phyloP scores from a whole-genome alignment of 2,329 filamentous ascomycete species.

The Paracamarosporium sp. region DNA sequence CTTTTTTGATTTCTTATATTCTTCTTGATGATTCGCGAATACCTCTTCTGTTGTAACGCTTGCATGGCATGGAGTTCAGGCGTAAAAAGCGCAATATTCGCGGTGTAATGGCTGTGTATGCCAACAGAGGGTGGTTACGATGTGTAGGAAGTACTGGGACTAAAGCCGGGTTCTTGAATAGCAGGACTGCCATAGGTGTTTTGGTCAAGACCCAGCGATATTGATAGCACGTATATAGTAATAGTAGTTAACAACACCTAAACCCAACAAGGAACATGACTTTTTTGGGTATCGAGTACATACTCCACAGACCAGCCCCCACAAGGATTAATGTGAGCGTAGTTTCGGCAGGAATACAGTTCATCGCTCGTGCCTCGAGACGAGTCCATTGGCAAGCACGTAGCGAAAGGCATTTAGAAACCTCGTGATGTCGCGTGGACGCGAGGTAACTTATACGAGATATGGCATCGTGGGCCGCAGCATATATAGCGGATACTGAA shows the following conservation, averaged over 20 bases:
- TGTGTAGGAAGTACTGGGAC: constrained; percentile 4
- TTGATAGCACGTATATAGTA: constrained; percentile 23
- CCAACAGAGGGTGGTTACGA: constrained; percentile 3
- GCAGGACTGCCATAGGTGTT: constrained; percentile 4
- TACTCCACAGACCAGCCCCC: not conserved
- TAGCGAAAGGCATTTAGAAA: too few species aligned
- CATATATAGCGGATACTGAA: constrained; percentile 9
- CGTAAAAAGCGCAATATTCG: constrained; percentile 7
- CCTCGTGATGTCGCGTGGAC: not conserved
- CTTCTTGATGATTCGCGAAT: constrained; percentile 11
- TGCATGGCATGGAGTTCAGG: constrained; percentile 27
- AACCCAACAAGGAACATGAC: not conserved
- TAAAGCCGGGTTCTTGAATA: not conserved
- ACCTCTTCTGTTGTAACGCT: constrained; percentile 12
- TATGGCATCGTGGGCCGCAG: not conserved
- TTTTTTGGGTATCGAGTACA: not conserved
- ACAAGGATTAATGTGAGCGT: too few species aligned
- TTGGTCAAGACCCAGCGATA: constrained; percentile 9
- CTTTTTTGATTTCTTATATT: constrained; percentile 12
- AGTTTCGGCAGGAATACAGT: not conserved
- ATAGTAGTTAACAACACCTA: constrained; percentile 7
- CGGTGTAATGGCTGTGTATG: constrained; percentile 7
- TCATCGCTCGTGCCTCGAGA: constrained; percentile 4
- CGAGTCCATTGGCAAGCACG: not conserved
- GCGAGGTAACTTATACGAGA: not conserved